Conservation (phyloP, 148 eudicot species). For the Silene conica region DNA sequence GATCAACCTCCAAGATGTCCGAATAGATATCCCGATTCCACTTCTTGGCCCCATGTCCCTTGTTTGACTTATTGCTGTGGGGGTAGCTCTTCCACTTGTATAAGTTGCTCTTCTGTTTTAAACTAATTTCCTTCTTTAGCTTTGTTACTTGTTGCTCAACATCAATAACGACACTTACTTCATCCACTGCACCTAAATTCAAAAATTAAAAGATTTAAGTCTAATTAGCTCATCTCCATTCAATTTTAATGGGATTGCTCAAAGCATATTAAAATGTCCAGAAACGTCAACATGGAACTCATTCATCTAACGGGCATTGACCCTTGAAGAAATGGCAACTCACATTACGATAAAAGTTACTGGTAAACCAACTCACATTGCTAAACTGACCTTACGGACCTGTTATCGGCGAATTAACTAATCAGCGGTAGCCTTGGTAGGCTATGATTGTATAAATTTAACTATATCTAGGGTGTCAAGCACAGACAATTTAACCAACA, state of each 20-base stretch:
- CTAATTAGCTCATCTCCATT: not conserved
- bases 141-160: slow-evolving; percentile 36
- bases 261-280: not conserved
- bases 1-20: slow-evolving; percentile 68
- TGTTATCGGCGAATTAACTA: no score
- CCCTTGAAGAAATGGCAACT: not conserved
- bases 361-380: not conserved
- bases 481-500: not conserved
- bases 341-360: not conserved
- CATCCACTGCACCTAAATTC: slow-evolving; percentile 32
- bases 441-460: no score
- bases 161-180: slow-evolving; percentile 59
- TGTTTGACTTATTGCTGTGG: slow-evolving; percentile 47
- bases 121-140: slow-evolving; percentile 33
- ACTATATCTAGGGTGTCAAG: not conserved
- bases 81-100: slow-evolving; percentile 85
- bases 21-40: slow-evolving; percentile 72
- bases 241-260: not conserved
- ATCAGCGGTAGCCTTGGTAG: no score
- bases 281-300: not conserved
- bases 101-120: slow-evolving; percentile 44
- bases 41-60: slow-evolving; percentile 55
- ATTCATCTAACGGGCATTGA: not conserved
- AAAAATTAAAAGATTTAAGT: not conserved
- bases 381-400: not conserved